Base-by-base conservation (phyloP, 2,329 filamentous ascomycete species). In the Cladosporium oxysporum region DNA sequence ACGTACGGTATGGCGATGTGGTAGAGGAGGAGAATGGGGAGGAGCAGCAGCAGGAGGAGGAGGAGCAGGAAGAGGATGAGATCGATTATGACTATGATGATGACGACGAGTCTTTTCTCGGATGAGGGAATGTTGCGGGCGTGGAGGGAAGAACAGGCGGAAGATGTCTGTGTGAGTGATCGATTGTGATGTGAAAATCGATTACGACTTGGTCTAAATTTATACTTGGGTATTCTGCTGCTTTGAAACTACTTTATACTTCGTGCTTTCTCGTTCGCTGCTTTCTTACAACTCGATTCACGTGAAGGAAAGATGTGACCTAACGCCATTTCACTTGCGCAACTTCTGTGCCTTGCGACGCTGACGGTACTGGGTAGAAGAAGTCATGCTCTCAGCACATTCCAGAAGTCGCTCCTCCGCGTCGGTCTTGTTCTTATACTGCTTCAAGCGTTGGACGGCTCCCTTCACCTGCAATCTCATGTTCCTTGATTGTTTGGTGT, bases 211-310 rank as follows among this genome's bases (percentile, higher is more conserved):
- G 53, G 21, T 37, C 33, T 61, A 49, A 49, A 29, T 61, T 50
- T n/a, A 49, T 61, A 61, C 41, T 61, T 47, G 58, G 58, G 58
- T 61, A 61, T 61, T 61, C 26, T 61, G 41, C 26, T 61, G 41
- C 41, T 61, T 50, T 50, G 26, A 50, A 49, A 47, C 29, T 31
- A 31, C 21, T 58, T 55, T 33, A 12, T 16, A 26, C 33, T 35
- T 37, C 41, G 10, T 58, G 10, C 33, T 58, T 23, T 35, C 33
- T 33, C 16, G 11, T 26, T 37, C 29, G n/a, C 55, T 14, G 21
- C 37, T 58, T 5, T 41, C 31, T n/a, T 55, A 55, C 52, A 55
- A 12, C 21, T 47, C 12, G n/a, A 47, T 11, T 44, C 7, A 44
- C 6, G 37, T 18, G 18, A 44, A n/a, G 18, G 37, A 12, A 47